Base-by-base conservation (phyloP, 345 rosid genomes). In the Lumnitzera littorea region DNA sequence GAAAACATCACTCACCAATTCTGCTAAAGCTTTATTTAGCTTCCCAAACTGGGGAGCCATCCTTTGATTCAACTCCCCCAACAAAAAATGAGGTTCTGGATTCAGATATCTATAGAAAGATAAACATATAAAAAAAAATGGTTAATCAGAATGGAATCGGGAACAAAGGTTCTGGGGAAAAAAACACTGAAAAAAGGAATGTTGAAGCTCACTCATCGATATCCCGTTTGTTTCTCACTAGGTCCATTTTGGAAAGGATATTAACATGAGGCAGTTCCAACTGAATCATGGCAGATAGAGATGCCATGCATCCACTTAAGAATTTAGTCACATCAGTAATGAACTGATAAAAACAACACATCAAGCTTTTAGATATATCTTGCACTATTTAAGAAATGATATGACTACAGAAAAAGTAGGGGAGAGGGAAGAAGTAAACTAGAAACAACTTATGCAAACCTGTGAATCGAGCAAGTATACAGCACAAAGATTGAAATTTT, bases 281-380 rank as follows among this genome's bases (percentile, higher is more conserved):
- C 70, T 92, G 94, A 64, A 92, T 56, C 96, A 92, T 92, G 51
- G 97, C 97, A 61, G 97, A 84, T 57, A 89, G 97, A 61, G 98
- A 92, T 46, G 91, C 88, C 97, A 87, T 85, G 70, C 98, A 92
- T 50, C 97, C 98, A 63, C 97, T 89, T 46, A 89, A 82, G 68
- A 85, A 92, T 79, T 92, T 92, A 25, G 97, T 87, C 53, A 85
- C 95, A 72, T 92, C 96, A 5, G 90, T 82, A 51, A 89, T 73
- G 71, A 92, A 92, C 99, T 92, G 84, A 51, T 43, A 67, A 0
- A 36, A 36, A 36, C 43, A 36, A 36, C 43, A 36, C 9, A 4
- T 36, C 10, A 36, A 36, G 43, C 9, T 36, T 36, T 36, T 36
- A 5, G 11, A 36, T 27, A 57, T 61, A 68, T 61, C 29, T 51